Evolutionary conservation across 1,284 basidiomycete species (phyloP), one percentile per base, ranked within the genome.

Genomic region (Papiliotrema laurentii): DNA sequence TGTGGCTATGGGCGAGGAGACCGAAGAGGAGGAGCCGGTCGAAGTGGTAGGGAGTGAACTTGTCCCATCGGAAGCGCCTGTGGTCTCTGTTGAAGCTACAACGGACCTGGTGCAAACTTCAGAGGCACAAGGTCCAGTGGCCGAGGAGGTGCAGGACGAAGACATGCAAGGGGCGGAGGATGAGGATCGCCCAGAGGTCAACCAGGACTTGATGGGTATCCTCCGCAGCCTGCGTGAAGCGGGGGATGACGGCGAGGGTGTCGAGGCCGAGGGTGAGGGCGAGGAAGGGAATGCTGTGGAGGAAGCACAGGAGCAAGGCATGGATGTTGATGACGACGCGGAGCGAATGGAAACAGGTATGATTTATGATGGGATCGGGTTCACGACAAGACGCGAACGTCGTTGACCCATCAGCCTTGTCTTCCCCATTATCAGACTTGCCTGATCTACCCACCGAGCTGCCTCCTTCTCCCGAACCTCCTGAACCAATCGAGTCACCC

Each of bases 391-490:
- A n/a, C n/a, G n/a, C n/a, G n/a, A n/a, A n/a, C n/a, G n/a, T n/a
- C n/a, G n/a, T n/a, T n/a, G n/a, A n/a, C n/a, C n/a, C n/a, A n/a
- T n/a, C n/a, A 61, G 58, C 50, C 11, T 26, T 44, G 6, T 50
- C 52, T 16, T 60, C 59, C 1, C 59, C 63, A 13, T 49, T 66
- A 0, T 58, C 60, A 0, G 47, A 53, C 10, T 22, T 58, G 3
- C 61, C 60, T 5, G 59, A 61, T 44, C 49, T 63, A 9, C 63
- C 63, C 1, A 47, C 35, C 38, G 52, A 39, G 44, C 53, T 36
- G 14, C 43, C 47, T 14, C 21, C 49, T 24, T 43, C 49, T 46
- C 33, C 48, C 21, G n/a, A 24, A 28, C 24, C 35, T 4, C 21
- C 43, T 16, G 22, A 28, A 21, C 50, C 45, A 13, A 11, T 9